phyloP scores from a whole-genome alignment of 2,329 filamentous ascomycete species.

The Aspergillus uvarum region DNA sequence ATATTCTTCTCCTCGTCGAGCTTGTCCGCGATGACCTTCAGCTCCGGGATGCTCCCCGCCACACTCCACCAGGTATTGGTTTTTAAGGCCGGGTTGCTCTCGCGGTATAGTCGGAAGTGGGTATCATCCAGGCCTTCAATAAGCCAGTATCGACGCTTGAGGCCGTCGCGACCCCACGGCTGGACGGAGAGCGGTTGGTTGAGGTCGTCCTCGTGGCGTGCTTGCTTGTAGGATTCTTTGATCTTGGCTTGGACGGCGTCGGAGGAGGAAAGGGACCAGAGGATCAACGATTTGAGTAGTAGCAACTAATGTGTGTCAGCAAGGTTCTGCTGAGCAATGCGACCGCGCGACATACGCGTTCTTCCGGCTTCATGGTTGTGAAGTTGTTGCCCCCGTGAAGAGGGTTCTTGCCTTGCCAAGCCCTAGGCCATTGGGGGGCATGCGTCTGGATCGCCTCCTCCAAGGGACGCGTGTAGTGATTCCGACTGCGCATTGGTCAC shows the following conservation, averaged over 20 bases:
- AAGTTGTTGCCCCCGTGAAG: conserved; percentile 79
- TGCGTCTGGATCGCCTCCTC: conserved; percentile 89
- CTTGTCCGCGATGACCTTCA: conserved; percentile 72
- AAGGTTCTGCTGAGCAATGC: conserved; percentile 3
- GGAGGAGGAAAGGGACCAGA: conserved; percentile 88
- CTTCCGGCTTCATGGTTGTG: conserved; percentile 73
- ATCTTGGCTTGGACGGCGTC: conserved; percentile 78
- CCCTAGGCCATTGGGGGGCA: conserved; percentile 80
- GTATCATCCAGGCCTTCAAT: conserved; percentile 94
- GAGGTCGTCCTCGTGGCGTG: conserved; percentile 70
- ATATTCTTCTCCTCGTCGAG: conserved; percentile 77
- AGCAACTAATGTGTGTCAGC: conserved; percentile 61
- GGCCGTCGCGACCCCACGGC: conserved; percentile 83
- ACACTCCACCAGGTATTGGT: conserved; percentile 90
- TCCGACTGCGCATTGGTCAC: conserved; percentile 60
- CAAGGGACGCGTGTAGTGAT: conserved; percentile 87
- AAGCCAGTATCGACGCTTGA: conserved; percentile 90
- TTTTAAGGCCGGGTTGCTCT: conserved; percentile 77
- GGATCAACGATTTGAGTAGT: conserved; percentile 75
- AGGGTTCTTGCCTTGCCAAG: conserved; percentile 82
- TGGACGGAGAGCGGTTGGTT: conserved; percentile 90
- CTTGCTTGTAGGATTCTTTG: conserved; percentile 84
- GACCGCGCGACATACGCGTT: conserved; percentile 64
- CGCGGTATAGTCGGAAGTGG: conserved; percentile 87
- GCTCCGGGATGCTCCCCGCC: conserved; percentile 84